A percentile compares a stretch with the other conserved stretches of the same genome.
Conservation (phyloP, 441 rosid species). For the Populus hybrid region DNA sequence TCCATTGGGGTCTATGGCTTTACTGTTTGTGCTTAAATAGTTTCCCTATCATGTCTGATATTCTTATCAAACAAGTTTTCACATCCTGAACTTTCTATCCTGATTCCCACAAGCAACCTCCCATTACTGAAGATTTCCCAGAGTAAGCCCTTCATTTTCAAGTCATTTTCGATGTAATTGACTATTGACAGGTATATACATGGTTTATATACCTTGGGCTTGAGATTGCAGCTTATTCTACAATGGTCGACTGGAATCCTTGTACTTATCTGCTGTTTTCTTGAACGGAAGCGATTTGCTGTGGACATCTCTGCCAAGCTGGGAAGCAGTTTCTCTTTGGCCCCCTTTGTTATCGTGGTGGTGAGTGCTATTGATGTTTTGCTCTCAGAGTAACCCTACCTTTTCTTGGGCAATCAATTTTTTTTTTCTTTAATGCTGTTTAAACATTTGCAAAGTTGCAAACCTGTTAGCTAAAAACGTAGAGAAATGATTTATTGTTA, state of each 20-base stretch:
- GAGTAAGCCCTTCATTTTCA: slow-evolving; percentile 33
- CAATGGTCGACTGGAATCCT: slow-evolving; percentile 94
- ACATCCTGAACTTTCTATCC: slow-evolving; percentile 13
- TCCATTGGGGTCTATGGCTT: neutral
- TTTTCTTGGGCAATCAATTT: neutral
- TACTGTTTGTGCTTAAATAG: neutral
- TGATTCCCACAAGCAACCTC: slow-evolving; percentile 18
- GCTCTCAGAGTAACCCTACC: neutral
- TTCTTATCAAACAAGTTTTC: slow-evolving; percentile 8
- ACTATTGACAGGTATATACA: slow-evolving; percentile 49
- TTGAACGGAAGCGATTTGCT: slow-evolving; percentile 63
- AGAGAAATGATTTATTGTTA: neutral
- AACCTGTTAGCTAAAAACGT: neutral
- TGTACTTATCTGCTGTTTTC: slow-evolving; percentile 78
- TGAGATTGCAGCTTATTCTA: slow-evolving; percentile 95
- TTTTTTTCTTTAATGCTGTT: neutral
- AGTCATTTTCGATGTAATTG: slow-evolving; percentile 37
- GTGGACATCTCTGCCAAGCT: slow-evolving; percentile 74
- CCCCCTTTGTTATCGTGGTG: slow-evolving; percentile 85
- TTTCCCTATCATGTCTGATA: slow-evolving; percentile 4
- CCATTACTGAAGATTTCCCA: slow-evolving; percentile 35
- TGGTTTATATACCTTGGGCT: slow-evolving; percentile 51
- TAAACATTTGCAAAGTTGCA: neutral
- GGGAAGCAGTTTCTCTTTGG: slow-evolving; percentile 95
- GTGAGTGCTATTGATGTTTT: slow-evolving; percentile 37